Conservation (phyloP, 2,329 filamentous ascomycete species). For the Cercospora sp. region DNA sequence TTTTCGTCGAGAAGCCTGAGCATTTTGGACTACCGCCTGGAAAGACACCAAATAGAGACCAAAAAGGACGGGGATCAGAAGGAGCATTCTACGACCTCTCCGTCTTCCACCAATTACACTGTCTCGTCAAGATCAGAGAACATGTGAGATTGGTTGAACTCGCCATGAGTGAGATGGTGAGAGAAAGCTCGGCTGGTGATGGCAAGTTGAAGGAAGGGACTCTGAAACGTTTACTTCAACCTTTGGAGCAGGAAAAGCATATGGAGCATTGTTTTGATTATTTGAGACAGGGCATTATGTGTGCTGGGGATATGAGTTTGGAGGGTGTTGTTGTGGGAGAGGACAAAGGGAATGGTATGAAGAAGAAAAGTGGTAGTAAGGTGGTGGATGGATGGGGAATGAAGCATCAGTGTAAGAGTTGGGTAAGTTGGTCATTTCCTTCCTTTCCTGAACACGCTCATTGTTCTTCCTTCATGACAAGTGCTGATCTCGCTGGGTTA, state of each 20-base stretch:
- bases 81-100: conserved; percentile 37
- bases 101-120: conserved; percentile 41
- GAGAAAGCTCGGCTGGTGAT: neutral
- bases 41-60: conserved; percentile 22
- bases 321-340: conserved; percentile 24
- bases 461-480: neutral
- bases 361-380: conserved; percentile 33
- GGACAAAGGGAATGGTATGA: conserved; percentile 8
- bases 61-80: neutral
- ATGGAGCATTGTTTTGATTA: conserved; percentile 37
- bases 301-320: conserved; percentile 32
- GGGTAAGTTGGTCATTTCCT: conserved; percentile 18
- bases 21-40: conserved; percentile 33
- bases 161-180: conserved; percentile 4
- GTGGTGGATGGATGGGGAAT: conserved; percentile 39
- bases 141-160: conserved; percentile 62
- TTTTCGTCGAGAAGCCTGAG: conserved; percentile 30
- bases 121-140: conserved; percentile 36
- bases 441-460: neutral
- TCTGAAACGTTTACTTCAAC: neutral
- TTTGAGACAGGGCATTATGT: conserved; percentile 34
- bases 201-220: neutral
- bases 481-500: neutral
- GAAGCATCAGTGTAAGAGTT: conserved; percentile 35
- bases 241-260: conserved; percentile 30